A percentile compares a stretch with the other conserved stretches of the same genome.
phyloP scores from a whole-genome alignment of 2,329 filamentous ascomycete species.

The Cladosporium halotolerans region DNA sequence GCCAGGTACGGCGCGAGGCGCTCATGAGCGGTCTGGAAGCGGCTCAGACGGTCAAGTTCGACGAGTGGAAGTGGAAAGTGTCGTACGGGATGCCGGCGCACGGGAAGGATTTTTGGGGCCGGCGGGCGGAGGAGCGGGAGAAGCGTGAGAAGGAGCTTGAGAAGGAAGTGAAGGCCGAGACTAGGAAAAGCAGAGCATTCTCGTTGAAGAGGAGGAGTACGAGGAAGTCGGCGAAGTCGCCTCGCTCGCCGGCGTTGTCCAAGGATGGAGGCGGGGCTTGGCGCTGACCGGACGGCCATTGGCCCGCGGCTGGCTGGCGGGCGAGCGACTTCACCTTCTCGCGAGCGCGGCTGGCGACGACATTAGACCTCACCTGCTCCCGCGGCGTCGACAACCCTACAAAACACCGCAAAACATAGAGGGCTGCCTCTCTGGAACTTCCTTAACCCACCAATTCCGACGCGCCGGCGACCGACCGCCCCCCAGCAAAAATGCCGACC shows the following conservation, averaged over 20 bases:
- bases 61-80: conserved; percentile 38
- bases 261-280: neutral
- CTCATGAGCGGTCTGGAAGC: conserved; percentile 24
- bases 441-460: neutral
- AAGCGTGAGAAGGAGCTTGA: conserved; percentile 16
- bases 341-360: neutral
- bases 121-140: conserved; percentile 22
- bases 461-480: neutral
- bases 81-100: conserved; percentile 30
- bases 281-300: neutral
- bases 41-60: conserved; percentile 27
- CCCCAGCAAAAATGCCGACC: conserved; percentile 57
- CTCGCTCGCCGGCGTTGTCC: neutral
- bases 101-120: conserved; percentile 25
- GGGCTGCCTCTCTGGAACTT: neutral
- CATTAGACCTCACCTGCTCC: neutral
- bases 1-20: conserved; percentile 23
- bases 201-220: conserved; percentile 20
- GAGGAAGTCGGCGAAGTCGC: conserved; percentile 10
- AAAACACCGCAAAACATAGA: neutral
- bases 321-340: conserved; percentile 5
- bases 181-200: conserved; percentile 20
- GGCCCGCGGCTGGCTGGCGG: neutral
- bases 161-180: conserved; percentile 14
- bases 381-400: neutral